Conservation (phyloP, 2,329 filamentous ascomycete genomes). For the Xylaria sp. region DNA sequence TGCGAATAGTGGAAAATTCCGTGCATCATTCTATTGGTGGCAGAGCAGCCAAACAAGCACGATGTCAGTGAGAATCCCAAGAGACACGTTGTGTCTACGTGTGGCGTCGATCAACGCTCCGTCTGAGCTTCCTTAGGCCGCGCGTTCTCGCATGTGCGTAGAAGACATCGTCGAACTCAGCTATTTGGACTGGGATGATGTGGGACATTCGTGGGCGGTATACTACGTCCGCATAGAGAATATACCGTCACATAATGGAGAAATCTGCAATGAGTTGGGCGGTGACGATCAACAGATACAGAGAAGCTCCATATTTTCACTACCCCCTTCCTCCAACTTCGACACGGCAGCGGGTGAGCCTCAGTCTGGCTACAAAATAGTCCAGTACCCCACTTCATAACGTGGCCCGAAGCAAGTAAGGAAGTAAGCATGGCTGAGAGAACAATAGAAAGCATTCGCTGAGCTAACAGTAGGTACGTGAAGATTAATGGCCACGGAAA, state of each 20-base stretch:
- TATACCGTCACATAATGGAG: neutral
- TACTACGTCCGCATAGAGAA: neutral
- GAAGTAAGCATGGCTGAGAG: constrained; percentile 1
- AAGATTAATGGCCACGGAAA: constrained; percentile 6
- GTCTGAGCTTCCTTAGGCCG: neutral
- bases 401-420: neutral
- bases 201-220: neutral
- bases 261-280: neutral
- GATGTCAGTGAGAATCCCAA: neutral
- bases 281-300: neutral
- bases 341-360: neutral
- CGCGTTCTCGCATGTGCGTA: constrained; percentile 11
- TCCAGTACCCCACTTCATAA: constrained; percentile 15
- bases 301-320: constrained; percentile 10
- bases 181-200: neutral
- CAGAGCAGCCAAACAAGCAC: neutral
- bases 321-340: constrained; percentile 8
- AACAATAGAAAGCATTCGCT: constrained; percentile 5
- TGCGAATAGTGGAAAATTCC: neutral
- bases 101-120: neutral
- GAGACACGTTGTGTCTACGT: neutral
- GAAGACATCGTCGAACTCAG: neutral
- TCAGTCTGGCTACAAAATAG: neutral
- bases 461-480: neutral
- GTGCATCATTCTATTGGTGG: neutral